Conservation (phyloP, 2,329 filamentous ascomycete species). For the Colletotrichum nymphaeae region DNA sequence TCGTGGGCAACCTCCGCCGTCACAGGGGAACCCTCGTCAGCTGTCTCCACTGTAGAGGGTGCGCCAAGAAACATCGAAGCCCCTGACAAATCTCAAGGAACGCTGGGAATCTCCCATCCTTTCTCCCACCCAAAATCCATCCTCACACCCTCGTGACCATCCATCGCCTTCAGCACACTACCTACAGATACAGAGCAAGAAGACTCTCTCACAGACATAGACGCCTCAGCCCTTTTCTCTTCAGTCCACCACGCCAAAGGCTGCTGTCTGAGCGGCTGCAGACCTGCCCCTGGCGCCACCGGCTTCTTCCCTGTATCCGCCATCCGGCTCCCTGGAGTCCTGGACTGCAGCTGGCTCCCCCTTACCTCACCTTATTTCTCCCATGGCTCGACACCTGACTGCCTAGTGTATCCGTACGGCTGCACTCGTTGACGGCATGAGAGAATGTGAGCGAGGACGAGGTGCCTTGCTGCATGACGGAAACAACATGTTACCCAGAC, state of each 20-base stretch:
- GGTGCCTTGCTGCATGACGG: neutral
- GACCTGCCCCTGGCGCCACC: constrained; percentile 13
- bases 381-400: neutral
- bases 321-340: neutral
- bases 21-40: constrained; percentile 4
- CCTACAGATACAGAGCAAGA: too few species aligned
- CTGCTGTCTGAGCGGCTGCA: constrained; percentile 3
- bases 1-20: neutral
- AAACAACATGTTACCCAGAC: constrained; percentile 6
- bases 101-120: neutral
- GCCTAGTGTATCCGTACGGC: neutral
- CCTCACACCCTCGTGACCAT: neutral
- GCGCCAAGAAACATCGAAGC: constrained; percentile 18
- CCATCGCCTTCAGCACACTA: neutral
- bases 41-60: neutral
- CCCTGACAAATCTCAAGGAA: constrained; percentile 24
- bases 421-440: neutral
- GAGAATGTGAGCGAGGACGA: neutral
- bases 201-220: neutral
- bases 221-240: constrained; percentile 5
- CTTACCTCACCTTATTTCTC: neutral
- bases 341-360: neutral
- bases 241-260: neutral
- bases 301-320: constrained; percentile 16
- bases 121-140: neutral